Evolutionary conservation across 257 asterid species (phyloP).

Genomic region (Eustoma russellianum): DNA sequence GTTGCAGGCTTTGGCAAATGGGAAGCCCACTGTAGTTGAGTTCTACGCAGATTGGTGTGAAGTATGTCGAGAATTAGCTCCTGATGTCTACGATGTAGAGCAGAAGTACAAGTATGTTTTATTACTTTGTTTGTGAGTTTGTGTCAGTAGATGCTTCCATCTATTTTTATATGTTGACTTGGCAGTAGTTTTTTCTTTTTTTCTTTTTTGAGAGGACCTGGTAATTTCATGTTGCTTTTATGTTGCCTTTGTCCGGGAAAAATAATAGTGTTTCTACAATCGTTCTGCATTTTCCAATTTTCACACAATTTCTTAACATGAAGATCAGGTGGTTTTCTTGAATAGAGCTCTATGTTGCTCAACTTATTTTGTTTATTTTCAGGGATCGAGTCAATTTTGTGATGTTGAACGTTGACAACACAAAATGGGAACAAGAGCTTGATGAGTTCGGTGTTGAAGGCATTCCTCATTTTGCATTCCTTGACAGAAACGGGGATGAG

Average conservation of each 20-base stretch:
- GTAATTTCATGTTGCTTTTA: neutral
- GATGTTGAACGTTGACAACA: constrained; percentile 93
- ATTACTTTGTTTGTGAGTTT: neutral
- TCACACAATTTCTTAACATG: neutral
- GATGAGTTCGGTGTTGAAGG: constrained; percentile 99
- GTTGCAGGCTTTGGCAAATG: constrained; percentile 72
- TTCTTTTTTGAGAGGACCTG: neutral
- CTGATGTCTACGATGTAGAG: constrained; percentile 82
- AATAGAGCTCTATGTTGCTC: neutral
- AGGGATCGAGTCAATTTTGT: constrained; percentile 92
- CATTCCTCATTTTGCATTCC: constrained; percentile 95
- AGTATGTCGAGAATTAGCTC: constrained; percentile 85
- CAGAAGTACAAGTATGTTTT: constrained; percentile 63
- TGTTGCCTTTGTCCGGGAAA: neutral
- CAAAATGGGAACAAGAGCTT: constrained; percentile 99
- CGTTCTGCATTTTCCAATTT: neutral
- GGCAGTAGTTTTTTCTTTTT: too few species aligned
- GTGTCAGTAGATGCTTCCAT: neutral
- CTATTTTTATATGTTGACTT: neutral
- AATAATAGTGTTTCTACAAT: too few species aligned
- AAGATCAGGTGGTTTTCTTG: neutral
- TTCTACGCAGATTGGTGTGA: constrained; percentile 99
- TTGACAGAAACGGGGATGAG: constrained; percentile 76
- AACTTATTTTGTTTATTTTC: constrained; percentile 9
- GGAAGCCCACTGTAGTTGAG: constrained; percentile 97